Base-by-base conservation (phyloP, 495 filamentous ascomycete genomes). In the Baudoinia panamericana region DNA sequence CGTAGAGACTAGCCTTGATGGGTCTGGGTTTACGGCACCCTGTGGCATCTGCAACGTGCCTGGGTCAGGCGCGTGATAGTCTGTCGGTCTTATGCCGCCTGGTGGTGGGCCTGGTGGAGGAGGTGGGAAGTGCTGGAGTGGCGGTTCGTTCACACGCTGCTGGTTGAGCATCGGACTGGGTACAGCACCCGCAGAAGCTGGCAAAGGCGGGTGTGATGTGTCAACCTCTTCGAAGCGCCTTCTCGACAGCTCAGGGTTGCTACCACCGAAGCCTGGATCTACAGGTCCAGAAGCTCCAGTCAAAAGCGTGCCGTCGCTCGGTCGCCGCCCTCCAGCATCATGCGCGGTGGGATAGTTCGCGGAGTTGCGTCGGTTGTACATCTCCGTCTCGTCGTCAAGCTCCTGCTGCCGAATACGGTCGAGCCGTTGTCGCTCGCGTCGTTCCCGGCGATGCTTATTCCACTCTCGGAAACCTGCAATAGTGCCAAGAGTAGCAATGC, bases 401-500 rank as follows among this genome's bases (percentile, higher is more conserved):
- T 77, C 71, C 26, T 58, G 65, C 29, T 60, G 59, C 29, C 66
- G 71, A 16, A 82, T 65, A 2, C 72, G 69, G 23, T 76, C 73
- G 12, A 82, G 36, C n/a, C 77, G 68, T 12, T 66, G 70, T 29
- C 83, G 67, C 37, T 83, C 77, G 50, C 72, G 75, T 32, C 68
- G 63, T 12, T 73, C 71, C 46, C 67, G 70, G 9, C 71, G 64
- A 32, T 72, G 71, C 25, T 69, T 75, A 51, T 78, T 75, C 50
- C 76, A 66, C 54, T 76, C 80, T 57, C 76, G 58, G 61, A 72
- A 57, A 48, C 83, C 60, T 54, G 80, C 63, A 64, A 71, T 59
- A 6, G 70, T 69, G 9, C 85, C 85, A 4, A 84, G 62, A 2
- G 73, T 75, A 23, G 78, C 71, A 20, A 90, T 46, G 0, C 76